Evolutionary conservation across 2,329 filamentous ascomycete species (phyloP).

Genomic region (Botrytis byssoidea): DNA sequence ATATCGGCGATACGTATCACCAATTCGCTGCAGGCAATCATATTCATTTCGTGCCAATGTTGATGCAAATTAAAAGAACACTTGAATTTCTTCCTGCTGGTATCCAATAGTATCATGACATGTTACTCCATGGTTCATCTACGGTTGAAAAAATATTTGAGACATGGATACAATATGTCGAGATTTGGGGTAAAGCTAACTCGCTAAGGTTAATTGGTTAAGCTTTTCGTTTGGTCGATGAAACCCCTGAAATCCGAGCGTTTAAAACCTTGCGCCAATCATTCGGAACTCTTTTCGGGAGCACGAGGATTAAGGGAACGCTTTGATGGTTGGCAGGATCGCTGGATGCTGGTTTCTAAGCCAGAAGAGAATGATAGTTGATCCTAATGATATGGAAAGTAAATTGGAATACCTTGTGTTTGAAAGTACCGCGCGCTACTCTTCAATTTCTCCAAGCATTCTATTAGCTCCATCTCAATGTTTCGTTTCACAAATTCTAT

Average conservation of each 20-base stretch:
- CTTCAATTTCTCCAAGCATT: not conserved
- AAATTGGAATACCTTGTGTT: not conserved
- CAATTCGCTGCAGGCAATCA: not conserved
- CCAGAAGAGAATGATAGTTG: not conserved
- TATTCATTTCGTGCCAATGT: not conserved
- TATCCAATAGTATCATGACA: not conserved
- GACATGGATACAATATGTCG: not conserved
- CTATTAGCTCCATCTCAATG: not conserved
- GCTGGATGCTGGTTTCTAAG: not conserved
- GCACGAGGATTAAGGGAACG: not conserved
- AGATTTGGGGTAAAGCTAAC: not conserved
- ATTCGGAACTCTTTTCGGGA: slow-evolving; percentile 1
- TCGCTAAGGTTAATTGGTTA: not conserved
- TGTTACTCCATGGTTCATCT: not conserved
- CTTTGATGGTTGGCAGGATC: slow-evolving; percentile 13
- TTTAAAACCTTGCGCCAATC: slow-evolving; percentile 15
- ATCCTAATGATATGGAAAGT: not conserved
- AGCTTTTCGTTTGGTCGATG: slow-evolving; percentile 13
- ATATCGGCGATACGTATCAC: not conserved
- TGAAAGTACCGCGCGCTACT: slow-evolving; percentile 14
- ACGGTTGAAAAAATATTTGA: slow-evolving; percentile 2
- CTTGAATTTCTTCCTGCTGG: not conserved
- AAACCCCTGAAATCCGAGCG: slow-evolving; percentile 19
- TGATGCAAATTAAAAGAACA: not conserved
- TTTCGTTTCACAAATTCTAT: slow-evolving; percentile 14